Percentiles rank a stretch among this genome's conserved stretches.
Evolutionary conservation across 2,329 filamentous ascomycete species (phyloP).

Genomic region (Fusarium decemcellulare): DNA sequence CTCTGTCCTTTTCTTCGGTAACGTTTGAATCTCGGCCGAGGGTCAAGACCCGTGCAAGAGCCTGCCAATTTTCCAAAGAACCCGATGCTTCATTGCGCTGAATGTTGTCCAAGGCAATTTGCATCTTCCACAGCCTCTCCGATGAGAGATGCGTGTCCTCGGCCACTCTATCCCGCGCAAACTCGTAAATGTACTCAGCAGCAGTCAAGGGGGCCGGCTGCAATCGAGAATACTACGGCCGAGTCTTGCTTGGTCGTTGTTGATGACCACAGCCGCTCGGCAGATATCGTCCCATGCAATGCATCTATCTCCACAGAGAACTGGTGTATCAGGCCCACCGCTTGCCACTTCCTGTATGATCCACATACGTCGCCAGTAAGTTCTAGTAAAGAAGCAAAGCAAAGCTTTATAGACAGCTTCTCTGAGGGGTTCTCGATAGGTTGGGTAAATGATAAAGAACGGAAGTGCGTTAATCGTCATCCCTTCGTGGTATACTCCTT

Average conservation of each 20-base stretch:
- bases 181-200: too few relatives aligned
- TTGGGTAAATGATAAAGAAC: neutral
- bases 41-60: neutral
- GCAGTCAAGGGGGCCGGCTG: too few relatives aligned
- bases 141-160: neutral
- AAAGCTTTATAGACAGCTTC: neutral
- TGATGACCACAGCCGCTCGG: neutral
- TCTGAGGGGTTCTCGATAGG: neutral
- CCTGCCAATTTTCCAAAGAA: neutral
- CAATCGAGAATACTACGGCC: slow-evolving; percentile 8
- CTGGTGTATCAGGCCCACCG: neutral
- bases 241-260: neutral
- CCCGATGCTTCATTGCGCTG: neutral
- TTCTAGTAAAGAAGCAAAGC: neutral
- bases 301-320: neutral
- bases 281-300: slow-evolving; percentile 7
- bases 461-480: neutral
- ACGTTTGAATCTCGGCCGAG: neutral
- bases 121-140: slow-evolving; percentile 2
- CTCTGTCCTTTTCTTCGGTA: slow-evolving; percentile 14
- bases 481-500: neutral
- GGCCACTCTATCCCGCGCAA: slow-evolving; percentile 3
- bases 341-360: neutral
- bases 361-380: neutral
- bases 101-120: neutral